phyloP scores from a whole-genome alignment of 2,329 filamentous ascomycete species.

The Colletotrichum echinochloae region DNA sequence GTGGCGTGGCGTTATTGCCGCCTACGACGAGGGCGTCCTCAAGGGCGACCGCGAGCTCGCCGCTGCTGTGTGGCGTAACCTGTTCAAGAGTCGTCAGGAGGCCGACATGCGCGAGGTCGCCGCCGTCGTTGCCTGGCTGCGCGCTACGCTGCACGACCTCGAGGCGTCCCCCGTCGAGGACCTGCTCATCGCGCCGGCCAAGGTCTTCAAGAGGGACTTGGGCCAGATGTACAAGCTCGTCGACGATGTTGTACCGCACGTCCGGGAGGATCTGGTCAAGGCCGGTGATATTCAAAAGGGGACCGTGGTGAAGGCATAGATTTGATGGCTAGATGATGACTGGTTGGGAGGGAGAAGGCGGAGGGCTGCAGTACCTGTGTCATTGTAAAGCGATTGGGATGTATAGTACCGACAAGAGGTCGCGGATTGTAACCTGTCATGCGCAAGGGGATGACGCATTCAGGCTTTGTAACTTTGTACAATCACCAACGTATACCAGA shows the following conservation, averaged over 20 bases:
- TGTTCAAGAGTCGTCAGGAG: constrained; percentile 78
- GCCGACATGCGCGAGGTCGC: constrained; percentile 63
- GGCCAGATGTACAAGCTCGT: constrained; percentile 53
- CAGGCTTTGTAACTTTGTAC: constrained; percentile 45
- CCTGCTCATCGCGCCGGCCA: constrained; percentile 52
- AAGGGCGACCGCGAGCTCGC: constrained; percentile 83
- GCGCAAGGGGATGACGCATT: not conserved
- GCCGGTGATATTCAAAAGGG: constrained; percentile 13
- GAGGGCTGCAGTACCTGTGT: not conserved
- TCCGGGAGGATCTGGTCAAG: constrained; percentile 35
- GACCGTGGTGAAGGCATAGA: constrained; percentile 42
- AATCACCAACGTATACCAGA: constrained; percentile 30
- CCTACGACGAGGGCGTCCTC: constrained; percentile 85
- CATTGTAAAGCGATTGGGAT: not conserved
- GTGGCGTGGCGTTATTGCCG: constrained; percentile 88
- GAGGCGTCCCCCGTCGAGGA: constrained; percentile 63
- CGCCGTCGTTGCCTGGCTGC: constrained; percentile 69
- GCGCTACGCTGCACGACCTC: constrained; percentile 59
- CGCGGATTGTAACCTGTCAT: constrained; percentile 4
- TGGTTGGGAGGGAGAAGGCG: not conserved
- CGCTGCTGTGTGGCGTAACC: constrained; percentile 90
- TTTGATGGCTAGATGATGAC: constrained; percentile 30
- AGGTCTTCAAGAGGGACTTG: constrained; percentile 59
- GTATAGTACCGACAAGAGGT: constrained; percentile 12
- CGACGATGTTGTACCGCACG: constrained; percentile 47